phyloP scores from a whole-genome alignment of 352 stramenopile genomes.

The Globisporangium acanthophoron region DNA sequence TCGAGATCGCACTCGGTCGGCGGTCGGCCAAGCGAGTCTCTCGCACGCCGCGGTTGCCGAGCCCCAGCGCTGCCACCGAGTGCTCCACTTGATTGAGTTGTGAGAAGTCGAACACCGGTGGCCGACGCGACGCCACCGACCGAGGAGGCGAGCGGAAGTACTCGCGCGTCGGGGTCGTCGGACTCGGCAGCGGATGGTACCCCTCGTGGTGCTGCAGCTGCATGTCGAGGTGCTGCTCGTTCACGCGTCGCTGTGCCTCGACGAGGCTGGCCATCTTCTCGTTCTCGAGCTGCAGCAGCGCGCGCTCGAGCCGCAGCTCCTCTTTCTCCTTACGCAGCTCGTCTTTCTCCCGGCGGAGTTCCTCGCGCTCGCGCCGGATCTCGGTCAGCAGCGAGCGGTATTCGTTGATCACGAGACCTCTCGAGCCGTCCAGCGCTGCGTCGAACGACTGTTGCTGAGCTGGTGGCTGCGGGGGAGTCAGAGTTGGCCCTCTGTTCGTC shows the following conservation, averaged over 20 bases:
- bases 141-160: not conserved
- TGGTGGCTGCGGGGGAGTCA: conserved; percentile 9
- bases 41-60: conserved; percentile 4
- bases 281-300: conserved; percentile 67
- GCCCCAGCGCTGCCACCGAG: conserved; percentile 10
- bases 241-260: conserved; percentile 49
- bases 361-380: conserved; percentile 68
- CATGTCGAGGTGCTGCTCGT: conserved; percentile 46
- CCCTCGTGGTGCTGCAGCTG: conserved; percentile 16
- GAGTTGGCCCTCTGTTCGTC: conserved; percentile 8
- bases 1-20: conserved; percentile 50
- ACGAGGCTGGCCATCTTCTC: conserved; percentile 63
- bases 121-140: conserved; percentile 6
- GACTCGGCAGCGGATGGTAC: not conserved
- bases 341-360: conserved; percentile 64
- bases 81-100: conserved; percentile 14
- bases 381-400: conserved; percentile 59
- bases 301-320: conserved; percentile 61
- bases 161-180: not conserved
- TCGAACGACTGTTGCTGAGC: conserved; percentile 7
- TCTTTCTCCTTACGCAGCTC: conserved; percentile 65
- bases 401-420: conserved; percentile 39
- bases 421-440: conserved; percentile 2
- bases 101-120: conserved; percentile 10
- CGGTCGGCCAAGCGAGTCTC: conserved; percentile 11